Base-by-base conservation (phyloP, 495 filamentous ascomycete species). In the Hypoxylon fuscum region DNA sequence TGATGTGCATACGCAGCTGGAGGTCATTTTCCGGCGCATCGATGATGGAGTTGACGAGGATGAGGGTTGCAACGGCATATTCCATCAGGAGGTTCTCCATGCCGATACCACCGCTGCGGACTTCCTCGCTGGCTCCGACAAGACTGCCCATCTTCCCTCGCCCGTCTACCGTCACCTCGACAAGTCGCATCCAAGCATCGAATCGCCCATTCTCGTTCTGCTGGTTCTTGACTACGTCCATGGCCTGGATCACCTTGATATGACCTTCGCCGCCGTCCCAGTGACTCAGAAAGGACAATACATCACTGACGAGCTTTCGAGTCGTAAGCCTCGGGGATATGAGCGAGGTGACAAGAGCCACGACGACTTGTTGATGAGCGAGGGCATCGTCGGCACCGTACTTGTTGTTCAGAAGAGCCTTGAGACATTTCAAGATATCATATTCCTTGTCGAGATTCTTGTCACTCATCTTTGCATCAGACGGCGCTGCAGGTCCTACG, bases 11-110 rank as follows among this genome's bases (percentile, higher is more conserved):
- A 64, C 95, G 88, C 35, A 97, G 78, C 76, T 96, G 90, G 64
- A 98, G 77, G 70, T 98, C 95, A 59, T 81, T 82, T 69, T 96
- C 91, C 6, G 91, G 88, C 5, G 93, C 92, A 72, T 97, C 93
- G 53, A 98, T 89, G 67, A 98, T 82, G 88, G 96, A 97, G 71
- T 98, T 98, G 77, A 98, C 87, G 64, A 98, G 79, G 66, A 98
- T 90, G 74, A 98, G 85, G 6, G 93, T 94, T 11, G 96, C 91
- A 44, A 98, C 92, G 9, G 93, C 96, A 69, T 98, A 98, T 82
- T 98, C 95, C 95, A 98, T 98, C 11, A 98, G 84, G 44, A 96
- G 83, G 70, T 97, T 98, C 82, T 98, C 95, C 91, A 98, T 96
- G 73, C 96, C 95, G 72, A 97, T 96, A 49, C 95, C 95, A 50